Conservation (phyloP, 345 rosid species). For the Eucalyptus fibrosa region DNA sequence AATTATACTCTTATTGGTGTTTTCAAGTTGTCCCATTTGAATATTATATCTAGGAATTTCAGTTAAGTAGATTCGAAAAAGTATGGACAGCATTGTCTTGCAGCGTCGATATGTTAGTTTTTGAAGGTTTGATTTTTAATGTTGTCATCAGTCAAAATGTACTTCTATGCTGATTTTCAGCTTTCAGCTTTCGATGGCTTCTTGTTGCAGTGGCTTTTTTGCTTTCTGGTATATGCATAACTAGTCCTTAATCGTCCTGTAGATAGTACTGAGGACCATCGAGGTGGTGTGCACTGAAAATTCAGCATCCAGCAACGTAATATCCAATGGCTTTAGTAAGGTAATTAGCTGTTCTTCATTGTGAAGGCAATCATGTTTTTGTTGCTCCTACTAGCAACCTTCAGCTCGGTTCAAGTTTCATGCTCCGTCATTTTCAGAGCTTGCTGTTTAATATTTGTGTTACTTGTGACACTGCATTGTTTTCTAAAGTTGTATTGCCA, state of each 20-base stretch:
- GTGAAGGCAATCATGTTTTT: neutral
- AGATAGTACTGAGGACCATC: constrained; percentile 44
- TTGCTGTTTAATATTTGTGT: neutral
- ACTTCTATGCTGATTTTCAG: neutral
- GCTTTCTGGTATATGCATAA: neutral
- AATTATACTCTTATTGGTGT: neutral
- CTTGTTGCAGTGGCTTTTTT: neutral
- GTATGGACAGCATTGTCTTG: neutral
- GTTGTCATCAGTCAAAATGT: neutral
- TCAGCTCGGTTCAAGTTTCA: neutral
- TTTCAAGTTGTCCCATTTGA: neutral
- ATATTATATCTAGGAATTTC: neutral
- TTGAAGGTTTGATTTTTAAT: neutral
- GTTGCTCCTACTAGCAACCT: neutral
- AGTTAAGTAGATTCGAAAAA: neutral
- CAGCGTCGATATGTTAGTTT: neutral
- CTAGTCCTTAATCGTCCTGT: neutral
- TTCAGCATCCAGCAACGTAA: constrained; percentile 13
- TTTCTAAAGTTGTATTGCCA: neutral
- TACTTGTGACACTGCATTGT: neutral
- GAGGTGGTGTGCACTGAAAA: constrained; percentile 20
- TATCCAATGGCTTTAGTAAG: constrained; percentile 47
- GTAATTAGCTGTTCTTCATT: constrained; percentile 5
- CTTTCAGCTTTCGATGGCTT: neutral
- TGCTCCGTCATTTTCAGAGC: neutral